phyloP scores from a whole-genome alignment of 2,329 filamentous ascomycete species.

The Tolypocladium tropicale region DNA sequence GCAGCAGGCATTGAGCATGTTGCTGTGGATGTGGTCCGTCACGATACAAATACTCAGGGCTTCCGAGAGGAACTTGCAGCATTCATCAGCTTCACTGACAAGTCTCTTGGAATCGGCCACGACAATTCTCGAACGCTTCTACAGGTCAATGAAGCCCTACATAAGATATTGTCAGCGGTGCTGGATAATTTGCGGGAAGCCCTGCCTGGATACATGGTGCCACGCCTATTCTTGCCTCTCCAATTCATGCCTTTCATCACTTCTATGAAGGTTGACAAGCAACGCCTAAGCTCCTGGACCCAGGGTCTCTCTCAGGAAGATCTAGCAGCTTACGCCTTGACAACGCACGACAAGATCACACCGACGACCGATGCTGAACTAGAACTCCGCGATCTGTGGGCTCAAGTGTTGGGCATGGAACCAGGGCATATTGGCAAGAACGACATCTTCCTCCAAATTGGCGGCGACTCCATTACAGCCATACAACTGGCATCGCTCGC shows the following conservation, averaged over 20 bases:
- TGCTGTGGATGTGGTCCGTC: slow-evolving; percentile 2
- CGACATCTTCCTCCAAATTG: not conserved
- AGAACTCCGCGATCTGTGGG: not conserved
- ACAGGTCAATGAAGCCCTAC: not conserved
- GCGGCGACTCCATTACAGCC: not conserved
- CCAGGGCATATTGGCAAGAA: not conserved
- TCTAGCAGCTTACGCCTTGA: not conserved
- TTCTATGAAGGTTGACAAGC: not conserved
- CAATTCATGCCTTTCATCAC: not conserved
- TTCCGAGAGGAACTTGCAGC: not conserved
- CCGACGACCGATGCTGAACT: not conserved
- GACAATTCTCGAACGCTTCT: not conserved
- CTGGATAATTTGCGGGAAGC: not conserved
- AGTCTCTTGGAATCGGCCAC: not conserved
- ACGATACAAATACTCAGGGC: no score
- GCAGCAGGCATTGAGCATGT: slow-evolving; percentile 1
- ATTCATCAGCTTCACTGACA: not conserved
- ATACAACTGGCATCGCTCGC: not conserved
- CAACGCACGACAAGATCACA: not conserved
- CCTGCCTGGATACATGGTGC: not conserved
- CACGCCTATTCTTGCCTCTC: not conserved
- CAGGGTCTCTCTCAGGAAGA: not conserved
- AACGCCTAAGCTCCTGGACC: not conserved
- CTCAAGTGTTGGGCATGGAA: not conserved
- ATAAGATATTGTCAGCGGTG: not conserved